Evolutionary conservation across 805 yeast species (phyloP), one percentile per base, ranked within the genome.

Genomic region (Saitoella complicata): DNA sequence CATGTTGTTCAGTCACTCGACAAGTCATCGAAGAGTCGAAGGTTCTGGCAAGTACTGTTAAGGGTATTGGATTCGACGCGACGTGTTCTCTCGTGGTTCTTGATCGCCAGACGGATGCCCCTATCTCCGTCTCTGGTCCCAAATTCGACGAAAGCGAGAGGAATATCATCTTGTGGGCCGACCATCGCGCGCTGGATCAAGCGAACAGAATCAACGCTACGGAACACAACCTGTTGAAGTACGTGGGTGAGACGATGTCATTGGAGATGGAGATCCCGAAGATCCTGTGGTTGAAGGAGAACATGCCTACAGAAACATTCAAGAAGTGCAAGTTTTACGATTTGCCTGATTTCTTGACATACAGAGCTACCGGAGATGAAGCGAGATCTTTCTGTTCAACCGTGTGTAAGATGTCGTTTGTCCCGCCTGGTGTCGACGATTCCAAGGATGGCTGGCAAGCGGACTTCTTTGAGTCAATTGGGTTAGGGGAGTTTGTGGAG

Each of bases 261-360:
- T 81, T 91, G 56, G 98, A 88, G 63, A 91, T 91, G 97, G 97
- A 91, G 59, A 70, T 91, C 52, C 98, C 98, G 49, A 91, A 91
- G 64, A 86, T 85, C 66, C 82, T 83, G 65, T 91, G 98, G 98
- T 71, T 91, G 57, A 88, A 88, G 60, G 78, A 81, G 60, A 70
- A 91, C 62, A 65, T 86, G 67, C 82, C 93, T 4, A 64, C 66
- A 33, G 74, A 68, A 10, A 62, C 44, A 64, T 81, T 84, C 60
- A 58, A 61, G 5, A 55, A 65, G 32, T 73, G 80, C 54, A 80
- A 84, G 65, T 91, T 91, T 62, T 88, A 85, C 60, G 98, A 91
- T 61, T 71, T 91, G 52, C 82, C 94, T 4, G 98, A 91, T 62
- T 91, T 68, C 61, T 70, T 91, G 57, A 88, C 96, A 11, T 93